Percentiles rank a stretch among this genome's conserved stretches.
Conservation (phyloP, 2,329 filamentous ascomycete genomes). For the Septoria linicola region DNA sequence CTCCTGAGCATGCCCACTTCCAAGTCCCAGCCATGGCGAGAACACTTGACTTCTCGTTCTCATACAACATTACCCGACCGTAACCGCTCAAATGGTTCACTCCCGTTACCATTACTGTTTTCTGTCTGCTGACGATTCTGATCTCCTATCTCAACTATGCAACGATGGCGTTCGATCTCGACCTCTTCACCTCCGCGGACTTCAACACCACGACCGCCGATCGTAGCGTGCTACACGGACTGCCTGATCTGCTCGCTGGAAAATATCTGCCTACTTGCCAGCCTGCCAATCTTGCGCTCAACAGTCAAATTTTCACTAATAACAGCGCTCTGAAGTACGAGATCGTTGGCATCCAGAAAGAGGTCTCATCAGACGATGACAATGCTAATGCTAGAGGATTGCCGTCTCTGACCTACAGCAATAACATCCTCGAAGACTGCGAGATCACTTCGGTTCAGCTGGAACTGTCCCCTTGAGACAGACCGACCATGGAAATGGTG, state of each 20-base stretch:
- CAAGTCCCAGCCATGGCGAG: too few species aligned
- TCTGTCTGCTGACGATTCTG: constrained; percentile 14
- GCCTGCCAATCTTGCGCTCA: constrained; percentile 11
- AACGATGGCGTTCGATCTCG: constrained; percentile 16
- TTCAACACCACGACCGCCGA: constrained; percentile 16
- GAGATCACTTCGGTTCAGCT: constrained; percentile 17
- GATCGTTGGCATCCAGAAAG: background rate
- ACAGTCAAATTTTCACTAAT: constrained; percentile 22
- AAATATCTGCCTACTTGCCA: constrained; percentile 21
- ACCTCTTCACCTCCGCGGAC: constrained; percentile 6
- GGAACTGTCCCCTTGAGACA: constrained; percentile 14
- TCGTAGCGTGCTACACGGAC: constrained; percentile 4
- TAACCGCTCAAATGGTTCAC: constrained; percentile 23
- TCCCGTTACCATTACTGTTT: constrained; percentile 16
- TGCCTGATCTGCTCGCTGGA: constrained; percentile 17
- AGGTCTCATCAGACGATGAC: background rate
- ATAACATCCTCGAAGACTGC: constrained; percentile 22
- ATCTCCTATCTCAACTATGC: constrained; percentile 24
- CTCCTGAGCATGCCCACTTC: too few species aligned
- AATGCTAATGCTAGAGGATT: too few species aligned
- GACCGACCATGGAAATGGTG: constrained; percentile 13
- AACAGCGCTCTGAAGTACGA: constrained; percentile 23
- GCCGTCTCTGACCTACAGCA: constrained; percentile 21
- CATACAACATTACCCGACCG: constrained; percentile 18
- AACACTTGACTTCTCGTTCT: constrained; percentile 7